Evolutionary conservation across 768 basidiomycete species (phyloP).

Genomic region (Tremella mesenterica): DNA sequence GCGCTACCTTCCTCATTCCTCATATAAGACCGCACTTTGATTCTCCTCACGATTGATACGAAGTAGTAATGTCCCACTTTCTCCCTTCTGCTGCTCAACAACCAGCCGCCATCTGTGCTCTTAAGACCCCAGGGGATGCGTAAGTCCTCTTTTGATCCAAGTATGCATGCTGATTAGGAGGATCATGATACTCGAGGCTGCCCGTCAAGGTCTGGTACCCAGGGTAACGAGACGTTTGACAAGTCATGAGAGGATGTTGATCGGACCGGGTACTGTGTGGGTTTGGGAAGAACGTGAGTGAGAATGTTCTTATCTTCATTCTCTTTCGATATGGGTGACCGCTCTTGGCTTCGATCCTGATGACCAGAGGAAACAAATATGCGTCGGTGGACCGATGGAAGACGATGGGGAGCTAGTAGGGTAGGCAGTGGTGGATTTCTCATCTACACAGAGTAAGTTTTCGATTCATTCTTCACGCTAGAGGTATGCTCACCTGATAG

Average conservation of each 20-base stretch:
- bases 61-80: too few species aligned
- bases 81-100: slow-evolving; percentile 34
- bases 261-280: slow-evolving; percentile 37
- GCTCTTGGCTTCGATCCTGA: background rate
- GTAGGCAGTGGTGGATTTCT: slow-evolving; percentile 39
- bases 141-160: too few species aligned
- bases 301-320: background rate
- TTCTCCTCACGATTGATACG: too few species aligned
- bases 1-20: too few species aligned
- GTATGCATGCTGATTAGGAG: too few species aligned
- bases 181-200: slow-evolving; percentile 33
- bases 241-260: slow-evolving; percentile 35
- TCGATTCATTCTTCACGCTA: background rate
- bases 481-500: background rate
- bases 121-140: slow-evolving; percentile 40
- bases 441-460: slow-evolving; percentile 37
- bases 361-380: slow-evolving; percentile 39
- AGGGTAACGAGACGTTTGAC: slow-evolving; percentile 40
- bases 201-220: slow-evolving; percentile 34
- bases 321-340: background rate
- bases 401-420: slow-evolving; percentile 36
- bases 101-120: slow-evolving; percentile 37
- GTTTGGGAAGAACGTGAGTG: slow-evolving; percentile 42
- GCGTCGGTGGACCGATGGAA: slow-evolving; percentile 38
- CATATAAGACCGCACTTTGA: too few species aligned